These are phyloP conservation scores for Dipodascus geniculatus DNA, from an alignment of 805 yeast species.

Conservation along the genomic window DNA sequence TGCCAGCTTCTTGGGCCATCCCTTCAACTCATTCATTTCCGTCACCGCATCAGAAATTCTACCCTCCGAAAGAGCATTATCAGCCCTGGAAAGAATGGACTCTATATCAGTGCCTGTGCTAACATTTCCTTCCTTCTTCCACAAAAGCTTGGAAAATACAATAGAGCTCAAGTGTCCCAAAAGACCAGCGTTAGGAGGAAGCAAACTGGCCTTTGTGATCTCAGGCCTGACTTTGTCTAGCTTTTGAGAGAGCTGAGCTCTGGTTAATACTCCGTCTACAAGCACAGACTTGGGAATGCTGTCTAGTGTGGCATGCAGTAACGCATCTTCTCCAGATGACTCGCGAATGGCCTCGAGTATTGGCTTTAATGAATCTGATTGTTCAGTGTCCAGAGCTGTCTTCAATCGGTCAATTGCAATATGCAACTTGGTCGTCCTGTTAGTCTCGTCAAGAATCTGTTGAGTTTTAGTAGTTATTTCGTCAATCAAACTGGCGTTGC, in stretches of 20 bases:
- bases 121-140: constrained; percentile 59
- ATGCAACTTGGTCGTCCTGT: constrained; percentile 31
- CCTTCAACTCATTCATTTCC: constrained; percentile 79
- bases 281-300: constrained; percentile 37
- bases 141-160: constrained; percentile 61
- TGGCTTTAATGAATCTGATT: constrained; percentile 23
- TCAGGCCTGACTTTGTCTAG: constrained; percentile 80
- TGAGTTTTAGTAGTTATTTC: constrained; percentile 23
- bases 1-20: constrained; percentile 86
- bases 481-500: constrained; percentile 44
- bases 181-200: constrained; percentile 93
- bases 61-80: constrained; percentile 59
- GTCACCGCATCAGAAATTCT: constrained; percentile 82
- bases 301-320: constrained; percentile 37
- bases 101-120: constrained; percentile 84
- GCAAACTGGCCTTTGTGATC: constrained; percentile 73
- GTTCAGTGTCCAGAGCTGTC: constrained; percentile 10
- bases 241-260: constrained; percentile 64
- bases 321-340: constrained; percentile 35
- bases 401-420: constrained; percentile 34
- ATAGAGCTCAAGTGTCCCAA: constrained; percentile 81
- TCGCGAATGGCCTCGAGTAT: constrained; percentile 22
- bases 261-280: constrained; percentile 54
- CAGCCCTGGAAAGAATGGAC: constrained; percentile 77
- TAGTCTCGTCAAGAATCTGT: constrained; percentile 28